Base-by-base conservation (phyloP, 805 yeast genomes). In the Lipomyces sp. region DNA sequence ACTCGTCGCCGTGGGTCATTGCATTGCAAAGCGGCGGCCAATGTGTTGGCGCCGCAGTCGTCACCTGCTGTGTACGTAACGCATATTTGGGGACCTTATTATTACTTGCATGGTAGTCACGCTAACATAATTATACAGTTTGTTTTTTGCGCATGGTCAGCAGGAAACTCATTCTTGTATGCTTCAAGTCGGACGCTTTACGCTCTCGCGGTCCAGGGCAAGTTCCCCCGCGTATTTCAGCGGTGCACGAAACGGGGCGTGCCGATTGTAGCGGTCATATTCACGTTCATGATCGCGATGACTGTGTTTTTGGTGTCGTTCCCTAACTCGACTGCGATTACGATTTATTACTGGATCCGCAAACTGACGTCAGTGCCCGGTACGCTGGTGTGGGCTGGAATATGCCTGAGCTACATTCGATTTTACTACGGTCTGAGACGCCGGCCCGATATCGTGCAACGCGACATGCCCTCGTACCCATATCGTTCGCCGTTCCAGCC, bases 221-320 rank as follows among this genome's bases (percentile, higher is more conserved):
- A 84, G 72, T 87, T 87, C n/a, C 92, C 92, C 42, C 79, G 79
- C 63, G 73, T 81, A 32, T 83, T 88, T 63, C 86, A 87, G 48
- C 88, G 88, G 77, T 85, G 90, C 66, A 96, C 90, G 75, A 83
- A 88, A 69, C 81, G 80, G 60, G 97, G 97, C 64, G 84, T 96
- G 75, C 97, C 97, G 24, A 75, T 88, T 64, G 85, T 85, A 60
- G 92, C 92, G n/a, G 86, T 90, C 73, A 69, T 73, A 0, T 65
- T 81, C 35, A 79, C 85, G 30, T 75, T 80, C 34, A n/a, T 75
- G 42, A 80, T 87, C 71, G 91, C 71, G 18, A 33, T 69, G 64
- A 50, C 64, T 13, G 72, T 67, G 11, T 70, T 69, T 39, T 35
- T 70, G 24, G 64, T 66, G 35, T 63, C 70, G 53, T 68, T 68